Conservation (phyloP, 371 early-diverging fungal species). For the Apophysomyces elegans region DNA sequence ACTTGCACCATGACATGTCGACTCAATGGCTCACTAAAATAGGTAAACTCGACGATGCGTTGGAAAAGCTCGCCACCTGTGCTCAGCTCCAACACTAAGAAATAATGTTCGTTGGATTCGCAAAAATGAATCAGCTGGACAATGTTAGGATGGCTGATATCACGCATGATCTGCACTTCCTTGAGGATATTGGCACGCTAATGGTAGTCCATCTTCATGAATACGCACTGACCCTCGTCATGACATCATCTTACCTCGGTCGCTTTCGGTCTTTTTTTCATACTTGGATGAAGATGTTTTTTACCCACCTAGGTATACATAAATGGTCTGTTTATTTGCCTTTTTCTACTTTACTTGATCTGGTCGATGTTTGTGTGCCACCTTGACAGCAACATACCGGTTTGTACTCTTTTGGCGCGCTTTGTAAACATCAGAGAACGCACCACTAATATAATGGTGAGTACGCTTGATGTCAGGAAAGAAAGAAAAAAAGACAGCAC, state of each 20-base stretch:
- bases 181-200: slow-evolving; percentile 83
- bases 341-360: slow-evolving; percentile 46
- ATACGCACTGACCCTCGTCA: slow-evolving; percentile 5
- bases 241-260: slow-evolving; percentile 33
- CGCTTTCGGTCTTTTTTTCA: slow-evolving; percentile 47
- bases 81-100: slow-evolving; percentile 84
- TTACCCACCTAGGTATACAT: slow-evolving; percentile 24
- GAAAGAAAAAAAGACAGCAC: slow-evolving; percentile 17
- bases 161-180: slow-evolving; percentile 88
- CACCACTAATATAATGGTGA: slow-evolving; percentile 56
- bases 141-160: slow-evolving; percentile 81
- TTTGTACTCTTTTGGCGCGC: slow-evolving; percentile 8
- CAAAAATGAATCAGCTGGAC: slow-evolving; percentile 73
- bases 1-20: slow-evolving; percentile 90
- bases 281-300: slow-evolving; percentile 44
- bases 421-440: slow-evolving; percentile 79
- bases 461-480: neutral
- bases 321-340: neutral
- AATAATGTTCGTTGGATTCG: slow-evolving; percentile 70
- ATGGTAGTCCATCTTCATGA: neutral
- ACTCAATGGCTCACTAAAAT: slow-evolving; percentile 76
- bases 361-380: slow-evolving; percentile 67
- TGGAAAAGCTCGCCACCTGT: slow-evolving; percentile 90
- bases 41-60: slow-evolving; percentile 80
- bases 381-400: slow-evolving; percentile 77